Base-by-base conservation (phyloP, 495 filamentous ascomycete genomes). In the Letharia columbiana region DNA sequence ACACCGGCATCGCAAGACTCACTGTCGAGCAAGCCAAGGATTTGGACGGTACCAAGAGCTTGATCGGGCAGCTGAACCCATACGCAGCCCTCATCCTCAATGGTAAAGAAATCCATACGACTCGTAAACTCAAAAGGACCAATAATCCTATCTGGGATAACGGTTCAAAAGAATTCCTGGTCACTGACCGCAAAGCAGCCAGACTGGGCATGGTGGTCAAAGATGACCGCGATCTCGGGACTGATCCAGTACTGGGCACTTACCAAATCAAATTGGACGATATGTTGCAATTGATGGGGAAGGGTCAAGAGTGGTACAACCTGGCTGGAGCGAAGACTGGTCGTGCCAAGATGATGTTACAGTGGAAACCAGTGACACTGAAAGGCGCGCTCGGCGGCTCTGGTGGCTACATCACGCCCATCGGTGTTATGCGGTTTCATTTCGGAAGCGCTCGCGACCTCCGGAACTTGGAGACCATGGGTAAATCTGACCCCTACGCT, bases 21-120 rank as follows among this genome's bases (percentile, higher is more conserved):
- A 95, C 90, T 2, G 82, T 99, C 50, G 91, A 95, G 73, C 92
- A 96, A 77, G 92, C 91, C 62, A 98, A 98, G 81, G 94, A 97
- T 65, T 82, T 99, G 39, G 94, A 99, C 73, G 86, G 88, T 39
- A 86, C 83, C 40, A 96, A 93, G 86, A 94, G 90, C 72, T 75
- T 98, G 67, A 83, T 97, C 67, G 94, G 93, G 31, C 82, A 86
- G 66, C 85, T 98, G 39, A 96, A 89, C 73, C 94, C 94, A 7
- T 99, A 98, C 73, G 92, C 89, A 35, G 81, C 86, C 40, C 81
- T 98, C 37, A 81, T 95, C 7, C 82, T 99, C 66, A 98, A 99
- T 73, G 87, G 89, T 37, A 96, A 92, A 76, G 87, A 92, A 69
- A 83, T 98, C 18, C 89, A 92, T 68, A 81, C 81, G 56, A 92